Evolutionary conservation across 192 early-diverging fungal species (phyloP).

Genomic region (Phlyctochytrium arcticum): DNA sequence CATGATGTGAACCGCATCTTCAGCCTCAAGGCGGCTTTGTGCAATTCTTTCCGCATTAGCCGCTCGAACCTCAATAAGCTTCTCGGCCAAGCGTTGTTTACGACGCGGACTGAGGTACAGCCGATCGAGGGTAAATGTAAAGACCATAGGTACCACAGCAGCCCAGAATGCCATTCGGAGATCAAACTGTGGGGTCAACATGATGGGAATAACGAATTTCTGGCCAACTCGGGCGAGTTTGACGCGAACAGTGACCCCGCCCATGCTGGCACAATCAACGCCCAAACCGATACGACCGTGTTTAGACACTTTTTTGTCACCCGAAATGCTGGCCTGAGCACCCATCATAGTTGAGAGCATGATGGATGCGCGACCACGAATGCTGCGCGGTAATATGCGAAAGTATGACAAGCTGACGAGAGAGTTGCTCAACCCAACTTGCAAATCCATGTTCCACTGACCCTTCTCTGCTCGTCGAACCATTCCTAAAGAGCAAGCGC

Average conservation of each 20-base stretch:
- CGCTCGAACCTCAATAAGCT: slow-evolving; percentile 26
- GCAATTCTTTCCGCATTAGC: slow-evolving; percentile 47
- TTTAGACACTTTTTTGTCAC: slow-evolving; percentile 38
- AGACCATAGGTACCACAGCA: slow-evolving; percentile 30
- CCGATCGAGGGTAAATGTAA: slow-evolving; percentile 30
- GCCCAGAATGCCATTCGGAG: slow-evolving; percentile 35
- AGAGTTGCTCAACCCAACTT: slow-evolving; percentile 33
- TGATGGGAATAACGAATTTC: slow-evolving; percentile 44
- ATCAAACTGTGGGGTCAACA: slow-evolving; percentile 43
- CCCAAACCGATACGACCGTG: slow-evolving; percentile 43
- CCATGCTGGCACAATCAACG: slow-evolving; percentile 33
- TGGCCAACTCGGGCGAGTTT: slow-evolving; percentile 49
- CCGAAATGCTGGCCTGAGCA: slow-evolving; percentile 27
- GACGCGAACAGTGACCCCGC: slow-evolving; percentile 41
- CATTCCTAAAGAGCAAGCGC: slow-evolving; percentile 37
- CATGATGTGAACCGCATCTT: slow-evolving; percentile 73
- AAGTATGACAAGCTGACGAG: slow-evolving; percentile 31
- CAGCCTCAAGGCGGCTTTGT: slow-evolving; percentile 69
- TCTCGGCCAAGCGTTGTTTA: slow-evolving; percentile 16
- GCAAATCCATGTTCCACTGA: slow-evolving; percentile 34
- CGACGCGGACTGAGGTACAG: slow-evolving; percentile 37
- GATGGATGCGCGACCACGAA: slow-evolving; percentile 29
- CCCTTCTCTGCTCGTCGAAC: slow-evolving; percentile 17
- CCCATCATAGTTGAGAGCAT: slow-evolving; percentile 35
- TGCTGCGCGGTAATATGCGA: slow-evolving; percentile 26